Conservation (phyloP, 495 filamentous ascomycete species). For the Lasiosphaeria ovina region DNA sequence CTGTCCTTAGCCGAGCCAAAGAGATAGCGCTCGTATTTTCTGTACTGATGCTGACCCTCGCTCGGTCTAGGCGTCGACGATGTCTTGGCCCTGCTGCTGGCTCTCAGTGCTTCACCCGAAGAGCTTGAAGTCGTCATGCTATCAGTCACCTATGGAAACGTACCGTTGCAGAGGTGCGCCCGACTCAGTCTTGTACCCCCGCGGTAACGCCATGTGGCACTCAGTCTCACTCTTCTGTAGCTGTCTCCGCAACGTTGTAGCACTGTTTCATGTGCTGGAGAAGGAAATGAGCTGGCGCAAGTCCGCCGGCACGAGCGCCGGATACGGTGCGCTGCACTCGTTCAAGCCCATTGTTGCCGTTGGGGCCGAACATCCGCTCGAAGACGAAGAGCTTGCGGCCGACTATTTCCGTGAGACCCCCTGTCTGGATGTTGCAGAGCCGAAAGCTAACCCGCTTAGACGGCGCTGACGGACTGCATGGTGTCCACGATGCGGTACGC, state of each 20-base stretch:
- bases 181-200: slow-evolving; percentile 25
- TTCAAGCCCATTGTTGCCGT: slow-evolving; percentile 81
- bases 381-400: slow-evolving; percentile 76
- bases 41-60: slow-evolving; percentile 22
- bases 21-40: neutral
- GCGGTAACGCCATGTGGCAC: slow-evolving; percentile 3
- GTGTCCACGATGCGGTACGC: slow-evolving; percentile 77
- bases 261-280: slow-evolving; percentile 89
- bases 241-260: slow-evolving; percentile 85
- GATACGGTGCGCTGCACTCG: slow-evolving; percentile 65
- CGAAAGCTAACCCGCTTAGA: slow-evolving; percentile 50
- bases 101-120: slow-evolving; percentile 75
- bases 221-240: slow-evolving; percentile 41
- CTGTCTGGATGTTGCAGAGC: neutral
- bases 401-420: slow-evolving; percentile 78
- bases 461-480: slow-evolving; percentile 84
- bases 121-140: slow-evolving; percentile 88
- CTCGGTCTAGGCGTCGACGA: slow-evolving; percentile 75
- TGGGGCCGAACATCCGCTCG: slow-evolving; percentile 80
- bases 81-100: slow-evolving; percentile 77
- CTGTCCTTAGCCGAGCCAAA: neutral
- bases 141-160: slow-evolving; percentile 90
- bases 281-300: slow-evolving; percentile 84
- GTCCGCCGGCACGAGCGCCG: slow-evolving; percentile 55
- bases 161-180: slow-evolving; percentile 68